Conservation (phyloP, 2,329 filamentous ascomycete species). For the Alternaria postmessia region DNA sequence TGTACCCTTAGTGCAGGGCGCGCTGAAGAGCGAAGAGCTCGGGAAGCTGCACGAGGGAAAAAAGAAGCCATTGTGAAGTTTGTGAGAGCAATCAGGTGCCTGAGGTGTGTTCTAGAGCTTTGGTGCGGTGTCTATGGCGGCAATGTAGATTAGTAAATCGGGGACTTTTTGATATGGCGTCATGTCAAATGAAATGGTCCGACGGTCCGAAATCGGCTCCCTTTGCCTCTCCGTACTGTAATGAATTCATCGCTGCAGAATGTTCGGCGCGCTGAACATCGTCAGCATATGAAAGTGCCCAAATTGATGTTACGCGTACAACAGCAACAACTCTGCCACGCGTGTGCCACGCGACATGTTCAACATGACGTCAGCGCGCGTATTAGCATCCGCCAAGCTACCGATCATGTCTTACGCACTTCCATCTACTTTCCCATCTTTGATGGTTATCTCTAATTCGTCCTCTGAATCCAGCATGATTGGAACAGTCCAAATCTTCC, state of each 20-base stretch:
- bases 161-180: conserved; percentile 19
- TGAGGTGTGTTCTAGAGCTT: conserved; percentile 9
- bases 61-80: conserved; percentile 44
- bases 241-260: neutral
- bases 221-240: neutral
- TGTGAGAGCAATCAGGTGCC: neutral
- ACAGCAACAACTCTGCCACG: neutral
- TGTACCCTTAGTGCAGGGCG: conserved; percentile 38
- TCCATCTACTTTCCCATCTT: neutral
- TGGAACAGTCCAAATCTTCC: conserved; percentile 1
- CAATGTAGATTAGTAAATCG: conserved; percentile 6
- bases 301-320: neutral
- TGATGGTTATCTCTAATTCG: conserved; percentile 1
- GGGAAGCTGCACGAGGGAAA: conserved; percentile 46
- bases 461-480: conserved; percentile 6
- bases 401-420: neutral
- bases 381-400: neutral
- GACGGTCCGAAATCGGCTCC: conserved; percentile 17
- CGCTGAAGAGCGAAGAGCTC: conserved; percentile 40
- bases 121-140: neutral
- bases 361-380: conserved; percentile 8
- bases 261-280: neutral
- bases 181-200: conserved; percentile 14
- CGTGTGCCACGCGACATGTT: neutral
- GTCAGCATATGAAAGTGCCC: neutral